These are phyloP conservation scores for Penicillium manginii DNA, from an alignment of 495 filamentous ascomycete genomes.

Conservation along the genomic window DNA sequence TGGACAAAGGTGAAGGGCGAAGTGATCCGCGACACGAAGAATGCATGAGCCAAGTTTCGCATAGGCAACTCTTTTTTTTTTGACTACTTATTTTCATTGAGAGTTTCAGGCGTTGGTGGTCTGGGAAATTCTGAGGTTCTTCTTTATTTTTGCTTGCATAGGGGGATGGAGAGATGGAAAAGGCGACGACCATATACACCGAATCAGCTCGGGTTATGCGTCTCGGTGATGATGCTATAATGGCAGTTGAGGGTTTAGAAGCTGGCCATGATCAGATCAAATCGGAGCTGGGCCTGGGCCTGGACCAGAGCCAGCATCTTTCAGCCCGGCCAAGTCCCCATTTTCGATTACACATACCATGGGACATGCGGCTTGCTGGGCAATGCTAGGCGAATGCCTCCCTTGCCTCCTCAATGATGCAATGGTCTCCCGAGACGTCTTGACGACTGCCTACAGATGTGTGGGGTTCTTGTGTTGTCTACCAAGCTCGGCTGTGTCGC, in stretches of 20 bases:
- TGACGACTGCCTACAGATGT: slow-evolving; percentile 18
- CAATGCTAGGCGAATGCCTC: neutral
- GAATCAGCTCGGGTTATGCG: no score
- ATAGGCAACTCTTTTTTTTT: slow-evolving; percentile 10
- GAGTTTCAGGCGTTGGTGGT: slow-evolving; percentile 23
- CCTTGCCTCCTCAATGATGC: slow-evolving; percentile 11
- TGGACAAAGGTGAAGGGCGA: slow-evolving; percentile 88
- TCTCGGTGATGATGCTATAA: no score
- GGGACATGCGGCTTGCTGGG: slow-evolving; percentile 9
- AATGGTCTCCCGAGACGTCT: neutral
- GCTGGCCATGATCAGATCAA: neutral
- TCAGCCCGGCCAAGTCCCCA: neutral
- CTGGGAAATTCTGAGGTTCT: slow-evolving; percentile 4
- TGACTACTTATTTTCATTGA: neutral
- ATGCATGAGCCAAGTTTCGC: slow-evolving; percentile 52
- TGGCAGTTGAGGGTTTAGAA: no score
- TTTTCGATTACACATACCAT: slow-evolving; percentile 4
- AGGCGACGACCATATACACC: neutral
- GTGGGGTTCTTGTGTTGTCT: neutral
- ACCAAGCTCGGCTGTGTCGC: slow-evolving; percentile 17
- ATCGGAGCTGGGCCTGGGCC: neutral
- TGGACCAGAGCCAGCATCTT: neutral
- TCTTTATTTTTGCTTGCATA: neutral
- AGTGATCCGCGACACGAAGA: slow-evolving; percentile 82
- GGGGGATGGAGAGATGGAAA: neutral